Conservation (phyloP, 495 filamentous ascomycete genomes). For the Trichoderma virens region DNA sequence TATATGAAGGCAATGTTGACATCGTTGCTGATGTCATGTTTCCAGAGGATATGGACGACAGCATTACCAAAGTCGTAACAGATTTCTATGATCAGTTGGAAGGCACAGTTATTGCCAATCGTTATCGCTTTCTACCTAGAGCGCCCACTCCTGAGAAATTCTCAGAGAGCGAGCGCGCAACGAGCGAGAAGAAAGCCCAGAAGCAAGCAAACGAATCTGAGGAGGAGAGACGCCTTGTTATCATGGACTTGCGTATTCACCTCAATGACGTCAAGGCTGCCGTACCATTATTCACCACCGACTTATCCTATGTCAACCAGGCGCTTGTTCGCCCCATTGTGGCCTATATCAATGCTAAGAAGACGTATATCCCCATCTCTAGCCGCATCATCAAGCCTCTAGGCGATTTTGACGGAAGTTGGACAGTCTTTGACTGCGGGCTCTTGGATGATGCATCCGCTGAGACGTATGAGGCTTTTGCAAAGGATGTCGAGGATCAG, state of each 20-base stretch:
- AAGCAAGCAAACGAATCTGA: constrained; percentile 14
- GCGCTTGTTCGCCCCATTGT: constrained; percentile 93
- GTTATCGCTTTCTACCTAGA: constrained; percentile 36
- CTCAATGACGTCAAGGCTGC: constrained; percentile 87
- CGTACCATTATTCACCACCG: constrained; percentile 80
- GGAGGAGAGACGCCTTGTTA: constrained; percentile 61
- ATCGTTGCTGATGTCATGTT: constrained; percentile 94
- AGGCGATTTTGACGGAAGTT: constrained; percentile 87
- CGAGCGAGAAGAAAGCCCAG: constrained; percentile 10
- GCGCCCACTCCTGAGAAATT: constrained; percentile 20
- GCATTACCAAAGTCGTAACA: constrained; percentile 82
- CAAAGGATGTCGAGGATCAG: constrained; percentile 76
- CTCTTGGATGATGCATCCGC: constrained; percentile 93
- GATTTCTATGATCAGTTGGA: constrained; percentile 94
- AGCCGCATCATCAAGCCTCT: constrained; percentile 86
- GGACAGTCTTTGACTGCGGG: constrained; percentile 90
- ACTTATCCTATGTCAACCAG: constrained; percentile 92
- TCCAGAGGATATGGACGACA: constrained; percentile 75
- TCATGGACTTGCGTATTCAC: constrained; percentile 84
- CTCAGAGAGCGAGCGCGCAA: constrained; percentile 16
- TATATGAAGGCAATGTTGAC: constrained; percentile 90
- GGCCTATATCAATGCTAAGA: constrained; percentile 94
- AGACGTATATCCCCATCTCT: constrained; percentile 88
- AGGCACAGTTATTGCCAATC: constrained; percentile 75
- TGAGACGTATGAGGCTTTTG: constrained; percentile 90